These are phyloP conservation scores for Peniophora sp. DNA, from an alignment of 1,284 basidiomycete species.

Conservation along the genomic window DNA sequence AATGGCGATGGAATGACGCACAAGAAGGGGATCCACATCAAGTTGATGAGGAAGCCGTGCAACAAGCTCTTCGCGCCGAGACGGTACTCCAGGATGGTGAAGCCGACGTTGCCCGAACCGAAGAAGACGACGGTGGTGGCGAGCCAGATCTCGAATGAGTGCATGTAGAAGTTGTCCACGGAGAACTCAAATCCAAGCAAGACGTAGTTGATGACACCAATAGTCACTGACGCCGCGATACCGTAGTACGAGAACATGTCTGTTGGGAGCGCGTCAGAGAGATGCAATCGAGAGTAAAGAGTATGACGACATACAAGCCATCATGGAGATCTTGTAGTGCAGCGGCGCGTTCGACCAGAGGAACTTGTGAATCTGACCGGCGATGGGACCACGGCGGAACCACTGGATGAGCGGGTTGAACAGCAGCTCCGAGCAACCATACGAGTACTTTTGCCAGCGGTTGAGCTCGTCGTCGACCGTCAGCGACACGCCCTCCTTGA, in stretches of 20 bases:
- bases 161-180: slow-evolving; percentile 36
- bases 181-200: slow-evolving; percentile 39
- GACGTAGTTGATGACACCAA: slow-evolving; percentile 32
- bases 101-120: slow-evolving; percentile 38
- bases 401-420: slow-evolving; percentile 41
- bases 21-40: slow-evolving; percentile 43
- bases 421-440: slow-evolving; percentile 28
- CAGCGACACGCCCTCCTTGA: slow-evolving; percentile 55
- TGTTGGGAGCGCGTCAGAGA: neutral
- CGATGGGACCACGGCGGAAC: slow-evolving; percentile 40
- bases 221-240: slow-evolving; percentile 30
- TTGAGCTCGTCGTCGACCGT: slow-evolving; percentile 44
- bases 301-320: slow-evolving; percentile 20
- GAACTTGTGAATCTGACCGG: slow-evolving; percentile 38
- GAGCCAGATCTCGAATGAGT: slow-evolving; percentile 37
- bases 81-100: slow-evolving; percentile 42
- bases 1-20: slow-evolving; percentile 15
- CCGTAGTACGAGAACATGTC: slow-evolving; percentile 39
- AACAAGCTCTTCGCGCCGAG: slow-evolving; percentile 29
- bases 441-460: slow-evolving; percentile 54
- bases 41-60: slow-evolving; percentile 29
- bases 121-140: slow-evolving; percentile 46
- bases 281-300: neutral
- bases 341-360: slow-evolving; percentile 31
- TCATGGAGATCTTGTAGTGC: slow-evolving; percentile 37